phyloP scores from a whole-genome alignment of 1,284 basidiomycete genomes.

The Cryptococcus sp. region DNA sequence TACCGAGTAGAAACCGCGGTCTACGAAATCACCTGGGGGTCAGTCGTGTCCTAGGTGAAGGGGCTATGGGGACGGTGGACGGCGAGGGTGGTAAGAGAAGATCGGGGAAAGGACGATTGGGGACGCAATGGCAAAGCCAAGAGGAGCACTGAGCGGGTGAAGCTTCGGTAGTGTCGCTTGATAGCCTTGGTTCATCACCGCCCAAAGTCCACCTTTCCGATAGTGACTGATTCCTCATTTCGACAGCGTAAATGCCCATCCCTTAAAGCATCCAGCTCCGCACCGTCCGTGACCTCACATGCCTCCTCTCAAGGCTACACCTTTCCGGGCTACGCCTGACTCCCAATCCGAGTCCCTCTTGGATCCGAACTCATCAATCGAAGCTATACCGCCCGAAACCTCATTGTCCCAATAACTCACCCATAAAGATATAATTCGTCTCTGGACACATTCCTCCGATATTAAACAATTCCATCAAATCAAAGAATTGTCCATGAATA shows the following conservation, averaged over 20 bases:
- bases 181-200: too few relatives aligned
- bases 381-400: too few relatives aligned
- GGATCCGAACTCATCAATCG: too few relatives aligned
- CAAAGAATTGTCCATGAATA: slow-evolving; percentile 98
- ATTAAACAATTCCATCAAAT: slow-evolving; percentile 94
- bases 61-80: background rate
- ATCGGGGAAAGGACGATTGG: background rate
- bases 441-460: slow-evolving; percentile 92
- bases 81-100: background rate
- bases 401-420: too few relatives aligned
- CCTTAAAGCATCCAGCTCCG: too few relatives aligned
- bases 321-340: too few relatives aligned
- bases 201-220: too few relatives aligned
- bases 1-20: slow-evolving; percentile 94
- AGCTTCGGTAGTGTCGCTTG: too few relatives aligned
- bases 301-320: too few relatives aligned
- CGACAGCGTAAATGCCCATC: too few relatives aligned
- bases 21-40: slow-evolving; percentile 77
- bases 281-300: too few relatives aligned
- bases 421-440: slow-evolving; percentile 98
- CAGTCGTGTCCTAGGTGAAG: background rate
- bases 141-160: background rate
- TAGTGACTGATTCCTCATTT: too few relatives aligned
- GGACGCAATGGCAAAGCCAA: background rate
- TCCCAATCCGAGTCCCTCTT: background rate